Base-by-base conservation (phyloP, 352 stramenopile species). In the Phytophthora nicotianae region DNA sequence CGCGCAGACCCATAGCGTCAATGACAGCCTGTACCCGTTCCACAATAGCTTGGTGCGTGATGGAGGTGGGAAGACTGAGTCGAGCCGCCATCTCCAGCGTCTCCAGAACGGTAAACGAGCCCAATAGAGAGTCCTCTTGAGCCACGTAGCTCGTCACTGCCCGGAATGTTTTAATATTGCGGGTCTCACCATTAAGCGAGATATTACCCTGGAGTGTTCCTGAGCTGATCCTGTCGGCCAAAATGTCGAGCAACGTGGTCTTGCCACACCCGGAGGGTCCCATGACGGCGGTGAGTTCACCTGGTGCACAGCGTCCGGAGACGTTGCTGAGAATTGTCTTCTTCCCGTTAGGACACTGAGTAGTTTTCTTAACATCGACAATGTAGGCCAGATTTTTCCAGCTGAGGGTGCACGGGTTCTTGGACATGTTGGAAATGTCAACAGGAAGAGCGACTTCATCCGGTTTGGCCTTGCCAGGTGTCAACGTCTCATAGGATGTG, bases 81-180 rank as follows among this genome's bases (percentile, higher is more conserved):
- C 63, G 62, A 1, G 81, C 83, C 1, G 79, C 81, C 65, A 90
- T 86, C 26, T 81, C 64, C 9, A 91, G 54, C 13, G 81, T 90
- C 72, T 91, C 81, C 2, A 83, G 61, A 10, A 91, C 83, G 0
- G 80, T 88, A 51, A 91, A 88, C 7, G 81, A 86, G 0, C 80
- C 83, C 1, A 89, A 55, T 5, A 91, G 69, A 3, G 77, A 73
- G 32, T 72, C 68, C 19, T 91, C 81, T 27, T 84, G 83, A 5
- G 76, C 55, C 11, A 91, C 83, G 64, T 91, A 91, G 61, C 66
- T 83, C 47, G 73, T 64, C 26, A 88, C 64, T 13, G 65, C 64
- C 2, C 69, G 71, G 42, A 85, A 88, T 0, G 59, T 74, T 10
- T 73, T 65, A 8, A 65, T 43, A 4, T 79, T 62, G 13, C 79